Base-by-base conservation (phyloP, 768 basidiomycete species). In the Tephrocybe sp. region DNA sequence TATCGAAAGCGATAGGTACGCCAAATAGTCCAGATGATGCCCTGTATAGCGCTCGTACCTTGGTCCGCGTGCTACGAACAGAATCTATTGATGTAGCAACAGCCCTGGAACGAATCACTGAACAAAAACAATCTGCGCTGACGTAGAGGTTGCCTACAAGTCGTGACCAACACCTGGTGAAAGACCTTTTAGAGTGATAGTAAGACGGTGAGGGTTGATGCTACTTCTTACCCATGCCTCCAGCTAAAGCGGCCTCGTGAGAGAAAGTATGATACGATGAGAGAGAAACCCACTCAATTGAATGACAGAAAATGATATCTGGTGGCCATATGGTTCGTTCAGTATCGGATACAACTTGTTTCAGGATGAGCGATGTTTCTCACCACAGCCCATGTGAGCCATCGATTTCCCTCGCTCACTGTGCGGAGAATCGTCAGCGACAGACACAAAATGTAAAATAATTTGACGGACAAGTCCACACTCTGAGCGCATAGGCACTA, bases 381-480 rank as follows among this genome's bases (percentile, higher is more conserved):
- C 19, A 47, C 47, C 25, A 47, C 47, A 8, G 30, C 16, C 12
- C 25, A 29, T 2, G 47, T 47, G 16, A 47, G 13, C 37, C 38
- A 47, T 3, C 47, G 37, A 23, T 47, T 47, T 18, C 31, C 30
- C 9, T 47, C 39, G 39, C 47, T 47, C 47, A 47, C 47, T 47
- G 19, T 13, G 3, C 5, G 16, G 8, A 12, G 40, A 10, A n/a
- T 30, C 3, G 33, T 24, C 23, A 21, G 18, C 4, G 11, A 19
- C 7, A 4, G 19, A 13, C 6, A 21, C 6, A n/a, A 37, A 30
- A 23, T 23, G 21, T 42, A n/a, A 19, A 21, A 19, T 8, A 15
- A 11, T 13, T 6, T 11, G 41, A 31, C 47, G 18, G 3, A 47
- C 47, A 30, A 1, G 47, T 47, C 47, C 47, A 47, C 1, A 47